Percentiles rank a stretch among this genome's conserved stretches.
These are phyloP conservation scores for Pseudomonodictys pantanalensis DNA, from an alignment of 495 filamentous ascomycete species.

Conservation along the genomic window DNA sequence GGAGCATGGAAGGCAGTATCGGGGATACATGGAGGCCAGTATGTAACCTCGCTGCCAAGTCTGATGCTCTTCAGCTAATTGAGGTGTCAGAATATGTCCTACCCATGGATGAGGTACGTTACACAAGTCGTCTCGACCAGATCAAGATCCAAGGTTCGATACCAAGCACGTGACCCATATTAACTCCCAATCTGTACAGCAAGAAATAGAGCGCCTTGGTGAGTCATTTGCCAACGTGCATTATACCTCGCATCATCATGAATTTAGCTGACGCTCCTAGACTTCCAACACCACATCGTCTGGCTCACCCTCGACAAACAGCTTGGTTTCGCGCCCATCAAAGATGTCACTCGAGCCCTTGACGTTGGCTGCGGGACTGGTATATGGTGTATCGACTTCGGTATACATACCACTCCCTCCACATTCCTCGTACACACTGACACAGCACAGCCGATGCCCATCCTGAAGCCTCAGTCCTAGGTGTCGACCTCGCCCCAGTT, in stretches of 20 bases:
- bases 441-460: slow-evolving; percentile 4
- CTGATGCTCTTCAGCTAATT: neutral
- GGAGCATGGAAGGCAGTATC: slow-evolving; percentile 20
- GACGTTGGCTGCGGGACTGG: slow-evolving; percentile 19
- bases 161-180: too few species aligned
- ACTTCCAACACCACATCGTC: slow-evolving; percentile 16
- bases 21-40: slow-evolving; percentile 4
- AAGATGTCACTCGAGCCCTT: slow-evolving; percentile 2
- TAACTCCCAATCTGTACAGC: neutral
- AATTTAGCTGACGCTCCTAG: neutral
- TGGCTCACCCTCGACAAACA: slow-evolving; percentile 8
- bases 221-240: neutral
- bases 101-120: slow-evolving; percentile 5
- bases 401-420: neutral
- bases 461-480: slow-evolving; percentile 2
- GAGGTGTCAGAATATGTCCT: slow-evolving; percentile 5
- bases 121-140: neutral
- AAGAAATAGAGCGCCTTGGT: slow-evolving; percentile 9
- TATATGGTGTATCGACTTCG: slow-evolving; percentile 16
- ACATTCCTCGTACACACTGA: neutral
- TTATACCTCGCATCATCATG: too few species aligned
- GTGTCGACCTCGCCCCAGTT: slow-evolving; percentile 14
- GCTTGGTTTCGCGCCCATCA: slow-evolving; percentile 7
- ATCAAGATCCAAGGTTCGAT: too few species aligned
- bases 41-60: neutral